Conservation (phyloP, 306 rosid genomes). For the Dryas octopetala region DNA sequence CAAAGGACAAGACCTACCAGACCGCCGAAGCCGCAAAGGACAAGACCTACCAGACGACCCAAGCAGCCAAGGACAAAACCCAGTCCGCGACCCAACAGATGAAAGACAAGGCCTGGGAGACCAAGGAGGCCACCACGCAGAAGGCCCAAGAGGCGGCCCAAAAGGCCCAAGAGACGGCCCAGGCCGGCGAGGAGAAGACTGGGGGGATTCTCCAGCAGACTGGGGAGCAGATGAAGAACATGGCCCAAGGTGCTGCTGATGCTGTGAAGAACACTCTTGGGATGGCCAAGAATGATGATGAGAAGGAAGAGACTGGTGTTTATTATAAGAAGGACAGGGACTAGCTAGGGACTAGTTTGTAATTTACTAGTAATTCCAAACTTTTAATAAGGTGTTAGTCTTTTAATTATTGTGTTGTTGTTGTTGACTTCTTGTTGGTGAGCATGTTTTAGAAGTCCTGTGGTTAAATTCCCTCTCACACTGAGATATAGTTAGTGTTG, state of each 20-base stretch:
- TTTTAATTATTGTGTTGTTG: no score
- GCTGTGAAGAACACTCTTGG: slow-evolving; percentile 61
- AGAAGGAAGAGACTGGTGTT: background rate
- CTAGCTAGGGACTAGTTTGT: background rate
- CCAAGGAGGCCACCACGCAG: background rate
- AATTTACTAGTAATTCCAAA: background rate
- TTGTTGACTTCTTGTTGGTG: background rate
- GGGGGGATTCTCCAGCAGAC: slow-evolving; percentile 49
- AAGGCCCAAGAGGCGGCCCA: background rate
- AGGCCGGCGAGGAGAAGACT: slow-evolving; percentile 17
- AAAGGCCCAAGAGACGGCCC: background rate
- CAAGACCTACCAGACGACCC: slow-evolving; percentile 5
- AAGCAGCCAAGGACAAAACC: slow-evolving; percentile 28
- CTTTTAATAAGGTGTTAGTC: background rate
- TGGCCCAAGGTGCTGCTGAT: slow-evolving; percentile 55
- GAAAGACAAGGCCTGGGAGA: slow-evolving; percentile 29
- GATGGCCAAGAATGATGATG: slow-evolving; percentile 30
- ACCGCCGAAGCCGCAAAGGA: slow-evolving; percentile 33
- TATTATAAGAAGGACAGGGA: background rate
- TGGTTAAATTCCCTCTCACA: background rate
- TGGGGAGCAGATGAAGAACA: slow-evolving; percentile 52
- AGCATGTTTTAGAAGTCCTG: slow-evolving; percentile 7
- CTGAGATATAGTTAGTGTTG: background rate
- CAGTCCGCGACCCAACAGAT: background rate
- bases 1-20: slow-evolving; percentile 18